phyloP scores from a whole-genome alignment of 176 grass and related monocot genomes.

The Thinopyrum elongatum region DNA sequence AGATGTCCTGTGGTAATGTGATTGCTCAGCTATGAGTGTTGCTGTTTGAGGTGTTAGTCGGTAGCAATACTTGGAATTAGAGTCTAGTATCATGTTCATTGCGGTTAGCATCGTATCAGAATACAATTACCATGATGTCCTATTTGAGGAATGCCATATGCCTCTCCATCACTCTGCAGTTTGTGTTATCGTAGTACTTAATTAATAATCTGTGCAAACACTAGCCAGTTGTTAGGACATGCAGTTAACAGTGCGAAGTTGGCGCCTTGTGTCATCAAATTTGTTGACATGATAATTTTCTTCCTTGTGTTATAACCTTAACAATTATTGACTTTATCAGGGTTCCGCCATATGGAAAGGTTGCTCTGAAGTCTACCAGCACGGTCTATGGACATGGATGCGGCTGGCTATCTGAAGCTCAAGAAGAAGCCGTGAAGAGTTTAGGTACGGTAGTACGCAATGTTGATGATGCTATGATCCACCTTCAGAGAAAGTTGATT shows the following conservation, averaged over 20 bases:
- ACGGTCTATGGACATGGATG: conserved; percentile 63
- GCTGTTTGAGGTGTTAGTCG: background rate
- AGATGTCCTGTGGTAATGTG: too few species aligned
- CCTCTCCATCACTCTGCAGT: too few species aligned
- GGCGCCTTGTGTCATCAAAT: background rate
- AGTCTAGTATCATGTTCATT: background rate
- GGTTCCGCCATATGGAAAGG: conserved; percentile 57
- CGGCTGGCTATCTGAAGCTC: conserved; percentile 64
- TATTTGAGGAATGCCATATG: background rate
- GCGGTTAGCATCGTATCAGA: background rate
- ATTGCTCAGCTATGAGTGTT: background rate
- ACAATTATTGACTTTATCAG: conserved; percentile 1
- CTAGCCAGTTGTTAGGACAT: background rate
- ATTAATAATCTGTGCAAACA: too few species aligned
- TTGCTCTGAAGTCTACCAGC: conserved; percentile 36
- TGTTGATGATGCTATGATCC: background rate
- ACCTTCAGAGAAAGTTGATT: background rate
- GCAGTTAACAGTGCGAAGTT: background rate
- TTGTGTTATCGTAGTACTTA: too few species aligned
- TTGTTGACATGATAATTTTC: background rate
- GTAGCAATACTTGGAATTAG: background rate
- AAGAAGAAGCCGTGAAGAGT: conserved; percentile 38
- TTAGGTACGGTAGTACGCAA: background rate
- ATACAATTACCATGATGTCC: background rate
- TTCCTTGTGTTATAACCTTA: background rate